Base-by-base conservation (phyloP, 192 early-diverging fungal genomes). In the Mortierella antarctica region DNA sequence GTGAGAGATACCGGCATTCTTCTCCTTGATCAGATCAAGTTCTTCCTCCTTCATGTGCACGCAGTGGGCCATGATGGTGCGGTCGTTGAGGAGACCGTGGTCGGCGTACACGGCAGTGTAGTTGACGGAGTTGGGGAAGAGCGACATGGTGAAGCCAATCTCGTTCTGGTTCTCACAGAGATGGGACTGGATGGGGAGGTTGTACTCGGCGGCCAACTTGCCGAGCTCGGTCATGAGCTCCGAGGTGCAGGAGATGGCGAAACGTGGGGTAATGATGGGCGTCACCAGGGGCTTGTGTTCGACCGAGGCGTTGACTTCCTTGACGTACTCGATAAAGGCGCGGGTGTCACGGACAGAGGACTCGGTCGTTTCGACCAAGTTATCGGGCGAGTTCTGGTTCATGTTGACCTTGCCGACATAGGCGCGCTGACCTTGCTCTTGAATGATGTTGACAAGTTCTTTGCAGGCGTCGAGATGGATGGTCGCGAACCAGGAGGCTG, bases 381-480 rank as follows among this genome's bases (percentile, higher is more conserved):
- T 92, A 45, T 91, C 88, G 31, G 95, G 95, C 1, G 89, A 81
- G 75, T 97, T 95, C 65, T 91, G 85, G 83, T 97, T 95, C 97
- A 99, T 99, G 87, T 95, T 95, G 62, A 99, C 96, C 75, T 98
- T 97, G 18, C 97, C 97, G 46, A 99, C 91, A 76, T 90, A 95
- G 20, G 93, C 96, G 63, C 97, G 93, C 83, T 99, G 97, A 9
- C 96, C 97, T n/a, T 86, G 78, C 47, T 86, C 78, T 47, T 90
- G 85, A 56, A 95, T 88, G 31, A 93, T 86, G 44, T 95, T 87
- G 4, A 90, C 95, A 61, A 99, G 86, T 17, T 86, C 69, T 62
- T 92, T 88, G 71, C 89, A 91, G 13, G 93, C 83, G 18, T 92
- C 91, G 18, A 93, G 73, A 62, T 98, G 96, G 63, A 96, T 94